Conservation (phyloP, 148 eudicot species). For the Mesembryanthemum crystallinum region DNA sequence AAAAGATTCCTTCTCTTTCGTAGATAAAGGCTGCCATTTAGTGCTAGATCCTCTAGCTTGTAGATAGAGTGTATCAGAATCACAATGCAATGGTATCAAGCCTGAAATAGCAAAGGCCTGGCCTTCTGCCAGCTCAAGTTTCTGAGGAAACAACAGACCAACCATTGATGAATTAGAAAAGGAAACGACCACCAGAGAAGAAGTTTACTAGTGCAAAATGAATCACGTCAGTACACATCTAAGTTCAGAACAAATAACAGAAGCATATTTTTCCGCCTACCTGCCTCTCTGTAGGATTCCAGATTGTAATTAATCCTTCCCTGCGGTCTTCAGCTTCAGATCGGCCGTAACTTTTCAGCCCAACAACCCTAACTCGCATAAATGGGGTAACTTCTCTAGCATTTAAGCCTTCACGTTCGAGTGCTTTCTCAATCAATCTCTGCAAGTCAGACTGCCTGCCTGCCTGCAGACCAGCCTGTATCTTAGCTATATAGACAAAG, state of each 20-base stretch:
- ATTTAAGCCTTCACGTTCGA: slow-evolving; percentile 68
- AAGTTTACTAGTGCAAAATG: neutral
- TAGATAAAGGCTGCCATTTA: slow-evolving; percentile 64
- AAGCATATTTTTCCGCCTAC: slow-evolving; percentile 27
- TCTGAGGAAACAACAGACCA: slow-evolving; percentile 34
- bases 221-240: neutral
- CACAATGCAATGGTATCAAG: slow-evolving; percentile 61
- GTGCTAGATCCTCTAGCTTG: slow-evolving; percentile 74
- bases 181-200: neutral
- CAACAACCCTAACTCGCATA: slow-evolving; percentile 83
- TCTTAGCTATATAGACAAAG: slow-evolving; percentile 4
- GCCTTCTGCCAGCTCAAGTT: slow-evolving; percentile 74
- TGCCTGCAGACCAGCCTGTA: slow-evolving; percentile 42
- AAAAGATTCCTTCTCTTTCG: slow-evolving; percentile 43
- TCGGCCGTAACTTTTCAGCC: slow-evolving; percentile 39
- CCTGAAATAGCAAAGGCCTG: slow-evolving; percentile 69
- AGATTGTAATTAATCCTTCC: slow-evolving; percentile 80
- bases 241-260: neutral
- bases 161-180: slow-evolving; percentile 7
- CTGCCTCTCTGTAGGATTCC: slow-evolving; percentile 91
- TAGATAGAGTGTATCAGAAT: slow-evolving; percentile 56
- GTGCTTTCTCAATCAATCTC: slow-evolving; percentile 64
- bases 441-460: slow-evolving; percentile 60
- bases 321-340: slow-evolving; percentile 25
- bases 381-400: slow-evolving; percentile 78